phyloP scores from a whole-genome alignment of 371 early-diverging fungal genomes.

The Umbelopsis sp. region DNA sequence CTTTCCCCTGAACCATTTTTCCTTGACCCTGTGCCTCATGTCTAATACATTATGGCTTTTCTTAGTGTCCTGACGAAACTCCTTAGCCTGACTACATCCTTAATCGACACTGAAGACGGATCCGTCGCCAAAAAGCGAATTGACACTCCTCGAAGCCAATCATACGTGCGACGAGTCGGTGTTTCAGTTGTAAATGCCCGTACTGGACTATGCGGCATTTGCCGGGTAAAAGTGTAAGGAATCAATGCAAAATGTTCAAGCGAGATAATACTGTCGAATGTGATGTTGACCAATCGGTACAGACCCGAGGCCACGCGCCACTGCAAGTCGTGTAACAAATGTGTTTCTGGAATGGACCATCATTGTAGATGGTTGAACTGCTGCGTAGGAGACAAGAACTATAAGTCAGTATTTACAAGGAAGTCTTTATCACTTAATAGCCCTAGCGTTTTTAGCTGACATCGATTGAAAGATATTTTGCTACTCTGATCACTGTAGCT shows the following conservation, averaged over 20 bases:
- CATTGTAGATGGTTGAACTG: conserved; percentile 83
- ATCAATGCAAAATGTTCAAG: not conserved
- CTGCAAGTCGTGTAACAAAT: conserved; percentile 85
- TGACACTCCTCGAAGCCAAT: conserved; percentile 57
- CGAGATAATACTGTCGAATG: too few species aligned
- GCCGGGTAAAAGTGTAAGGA: conserved; percentile 61
- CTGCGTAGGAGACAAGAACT: conserved; percentile 79
- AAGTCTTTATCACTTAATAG: not conserved
- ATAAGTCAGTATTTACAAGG: conserved; percentile 32
- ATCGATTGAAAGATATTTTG: conserved; percentile 21
- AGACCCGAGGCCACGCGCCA: conserved; percentile 58
- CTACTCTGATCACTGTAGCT: conserved; percentile 22
- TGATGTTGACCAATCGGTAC: not conserved
- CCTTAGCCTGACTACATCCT: conserved; percentile 49
- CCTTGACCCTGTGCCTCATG: conserved; percentile 27
- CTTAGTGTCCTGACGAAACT: conserved; percentile 37
- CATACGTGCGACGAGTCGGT: conserved; percentile 68
- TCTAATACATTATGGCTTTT: conserved; percentile 31
- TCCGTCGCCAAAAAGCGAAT: conserved; percentile 40
- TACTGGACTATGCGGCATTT: conserved; percentile 71
- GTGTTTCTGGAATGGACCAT: conserved; percentile 81
- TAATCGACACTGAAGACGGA: conserved; percentile 57
- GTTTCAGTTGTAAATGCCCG: conserved; percentile 69
- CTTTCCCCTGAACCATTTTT: conserved; percentile 5
- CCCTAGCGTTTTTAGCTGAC: conserved; percentile 9